These are phyloP conservation scores for Stagonosporopsis chrysanthemi DNA, from an alignment of 2,329 filamentous ascomycete species.

Conservation along the genomic window DNA sequence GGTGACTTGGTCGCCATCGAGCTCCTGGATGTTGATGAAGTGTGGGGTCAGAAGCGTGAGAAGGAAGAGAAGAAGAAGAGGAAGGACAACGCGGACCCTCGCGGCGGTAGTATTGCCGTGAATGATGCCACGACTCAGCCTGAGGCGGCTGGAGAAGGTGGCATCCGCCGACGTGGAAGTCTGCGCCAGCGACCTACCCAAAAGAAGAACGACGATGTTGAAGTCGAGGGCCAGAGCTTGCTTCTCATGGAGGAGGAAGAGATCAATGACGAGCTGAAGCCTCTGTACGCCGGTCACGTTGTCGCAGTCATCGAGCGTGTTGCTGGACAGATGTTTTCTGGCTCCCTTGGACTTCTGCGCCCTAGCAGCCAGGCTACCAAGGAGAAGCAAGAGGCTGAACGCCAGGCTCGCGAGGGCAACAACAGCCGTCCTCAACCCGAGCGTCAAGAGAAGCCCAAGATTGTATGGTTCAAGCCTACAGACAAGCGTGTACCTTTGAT, in stretches of 20 bases:
- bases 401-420: conserved; percentile 84
- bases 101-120: conserved; percentile 77
- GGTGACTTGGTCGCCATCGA: conserved; percentile 96
- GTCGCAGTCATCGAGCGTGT: conserved; percentile 97
- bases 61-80: conserved; percentile 99
- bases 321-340: conserved; percentile 98
- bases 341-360: conserved; percentile 89
- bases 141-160: conserved; percentile 74
- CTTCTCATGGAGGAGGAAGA: conserved; percentile 98
- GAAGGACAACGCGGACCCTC: conserved; percentile 95
- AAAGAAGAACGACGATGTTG: conserved; percentile 99
- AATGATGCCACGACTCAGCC: conserved; percentile 66
- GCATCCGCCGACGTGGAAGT: conserved; percentile 90
- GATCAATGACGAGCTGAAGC: conserved; percentile 98
- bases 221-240: conserved; percentile 96
- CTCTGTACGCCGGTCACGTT: conserved; percentile 94
- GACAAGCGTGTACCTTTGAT: conserved; percentile 98
- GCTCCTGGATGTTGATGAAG: conserved; percentile 95
- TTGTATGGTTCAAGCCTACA: conserved; percentile 99
- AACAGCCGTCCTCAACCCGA: conserved; percentile 77
- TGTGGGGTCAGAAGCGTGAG: conserved; percentile 98
- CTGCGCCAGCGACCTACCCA: conserved; percentile 95
- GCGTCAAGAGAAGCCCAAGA: conserved; percentile 97
- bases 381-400: conserved; percentile 98
- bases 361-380: conserved; percentile 98